Conservation (phyloP, 495 filamentous ascomycete species). For the Geoglossum glabrum region DNA sequence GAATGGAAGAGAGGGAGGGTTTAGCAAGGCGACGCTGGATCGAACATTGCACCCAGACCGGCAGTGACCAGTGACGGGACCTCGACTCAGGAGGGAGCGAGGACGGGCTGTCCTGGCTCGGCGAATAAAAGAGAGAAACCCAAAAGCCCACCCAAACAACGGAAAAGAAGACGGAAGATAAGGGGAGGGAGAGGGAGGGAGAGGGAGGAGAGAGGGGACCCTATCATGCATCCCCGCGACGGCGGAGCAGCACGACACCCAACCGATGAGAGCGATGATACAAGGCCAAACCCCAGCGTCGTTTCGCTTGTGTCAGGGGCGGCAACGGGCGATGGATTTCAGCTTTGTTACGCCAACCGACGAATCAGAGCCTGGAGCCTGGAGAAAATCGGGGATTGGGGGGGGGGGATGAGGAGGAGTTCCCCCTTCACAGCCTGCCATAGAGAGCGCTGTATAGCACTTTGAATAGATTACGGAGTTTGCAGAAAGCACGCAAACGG, state of each 20-base stretch:
- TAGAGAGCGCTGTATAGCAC: too few species aligned
- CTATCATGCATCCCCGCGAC: background rate
- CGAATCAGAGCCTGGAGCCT: too few species aligned
- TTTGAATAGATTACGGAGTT: too few species aligned
- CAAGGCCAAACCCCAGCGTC: background rate
- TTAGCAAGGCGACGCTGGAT: background rate
- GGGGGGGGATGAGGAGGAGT: too few species aligned
- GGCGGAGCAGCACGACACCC: background rate
- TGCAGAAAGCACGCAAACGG: too few species aligned
- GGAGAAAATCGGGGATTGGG: too few species aligned
- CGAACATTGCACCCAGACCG: background rate
- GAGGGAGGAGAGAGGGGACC: slow-evolving; percentile 1
- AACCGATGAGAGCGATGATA: background rate
- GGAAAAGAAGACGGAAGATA: background rate
- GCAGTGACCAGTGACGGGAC: background rate
- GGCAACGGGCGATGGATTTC: background rate
- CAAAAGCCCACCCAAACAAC: slow-evolving; percentile 7
- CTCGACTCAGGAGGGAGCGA: background rate
- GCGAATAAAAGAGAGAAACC: slow-evolving; percentile 8
- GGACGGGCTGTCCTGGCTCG: background rate
- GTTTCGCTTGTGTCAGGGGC: background rate
- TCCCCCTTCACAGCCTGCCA: too few species aligned
- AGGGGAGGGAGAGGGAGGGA: background rate
- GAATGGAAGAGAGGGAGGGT: background rate
- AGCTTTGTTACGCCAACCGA: too few species aligned